Evolutionary conservation across 768 basidiomycete species (phyloP), one percentile per base, ranked within the genome.

Genomic region (Trametes maxima): DNA sequence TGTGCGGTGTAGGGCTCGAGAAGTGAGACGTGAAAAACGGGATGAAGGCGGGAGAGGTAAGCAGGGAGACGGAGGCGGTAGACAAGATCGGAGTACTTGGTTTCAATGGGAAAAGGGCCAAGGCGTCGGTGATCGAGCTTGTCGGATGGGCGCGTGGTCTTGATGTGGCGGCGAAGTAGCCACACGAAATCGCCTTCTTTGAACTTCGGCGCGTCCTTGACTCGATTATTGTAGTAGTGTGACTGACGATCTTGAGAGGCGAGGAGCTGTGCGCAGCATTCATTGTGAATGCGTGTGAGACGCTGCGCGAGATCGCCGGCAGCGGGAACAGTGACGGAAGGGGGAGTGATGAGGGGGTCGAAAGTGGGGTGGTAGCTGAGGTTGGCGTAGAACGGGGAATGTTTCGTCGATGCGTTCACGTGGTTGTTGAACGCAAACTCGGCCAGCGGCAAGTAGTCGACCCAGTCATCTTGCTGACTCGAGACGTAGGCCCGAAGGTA

Each of bases 381-480:
- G 46, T 58, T 58, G 2, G 57, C 57, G 25, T 33, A 62, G 60
- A 37, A 64, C 2, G 63, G 58, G 25, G 63, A 50, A 13, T 60
- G 54, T 25, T 57, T 46, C 37, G 76, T 79, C 1, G 77, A 73
- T 2, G 70, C 40, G 52, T 76, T 75, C 4, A 62, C 60, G 24
- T 65, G 42, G 45, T 78, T 78, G 64, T 81, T 82, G 68, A 73
- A 77, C 0, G 70, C 63, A 60, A 81, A 81, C 65, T 81, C 75
- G 11, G 76, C 76, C 14, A 80, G 62, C 0, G 77, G 71, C 0
- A 81, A 69, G 44, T 71, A 73, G 19, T 77, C 73, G 4, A 72
- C 72, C 79, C 78, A 80, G 57, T 80, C 68, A 54, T 80, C 75
- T 57, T 81, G 81, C 24, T 78, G 73, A 40, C 76, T 77, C 0